Evolutionary conservation across 768 basidiomycete genomes (phyloP), one percentile per base, ranked within the genome.

Genomic region (Tulasnella sp.): DNA sequence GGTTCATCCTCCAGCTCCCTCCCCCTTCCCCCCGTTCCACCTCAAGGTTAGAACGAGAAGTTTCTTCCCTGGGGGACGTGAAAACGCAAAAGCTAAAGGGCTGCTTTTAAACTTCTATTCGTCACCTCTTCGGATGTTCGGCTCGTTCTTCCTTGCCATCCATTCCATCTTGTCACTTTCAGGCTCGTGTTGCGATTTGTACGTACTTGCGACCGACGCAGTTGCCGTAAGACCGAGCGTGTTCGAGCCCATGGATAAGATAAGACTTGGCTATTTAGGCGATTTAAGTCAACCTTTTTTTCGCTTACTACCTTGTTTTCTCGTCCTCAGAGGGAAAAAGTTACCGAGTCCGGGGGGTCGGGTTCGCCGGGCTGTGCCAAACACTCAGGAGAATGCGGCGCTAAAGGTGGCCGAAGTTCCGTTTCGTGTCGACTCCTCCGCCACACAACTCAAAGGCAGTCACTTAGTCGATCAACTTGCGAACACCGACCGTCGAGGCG

Each of bases 301-400:
- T 64, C 31, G 46, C 46, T 46, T 46, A 46, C 46, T 46, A 14
- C 46, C 16, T 44, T 44, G 44, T 64, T 31, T 64, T 31, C n/a
- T 31, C 60, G n/a, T 34, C n/a, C n/a, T 18, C 54, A 54, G 54
- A 54, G 54, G 22, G 54, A 54, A 54, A 54, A 69, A 69, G 64
- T 69, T 69, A 69, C 64, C 64, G 64, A 69, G 64, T 37, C 64
- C 64, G 64, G 64, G 64, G 64, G 64, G 64, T 69, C 31, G 64
- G 64, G 31, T 37, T 69, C 5, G 31, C 31, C 64, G 64, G 60
- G 64, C 64, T 69, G 64, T 69, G 64, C 64, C 6, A 31, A 31
- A 6, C 24, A 3, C 16, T 31, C 31, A 69, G 64, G 64, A 16
- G 18, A 31, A 37, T 37, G 28, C 64, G 64, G 64, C 64, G 64